phyloP scores from a whole-genome alignment of 2,329 filamentous ascomycete species.

The Apiospora aurea region DNA sequence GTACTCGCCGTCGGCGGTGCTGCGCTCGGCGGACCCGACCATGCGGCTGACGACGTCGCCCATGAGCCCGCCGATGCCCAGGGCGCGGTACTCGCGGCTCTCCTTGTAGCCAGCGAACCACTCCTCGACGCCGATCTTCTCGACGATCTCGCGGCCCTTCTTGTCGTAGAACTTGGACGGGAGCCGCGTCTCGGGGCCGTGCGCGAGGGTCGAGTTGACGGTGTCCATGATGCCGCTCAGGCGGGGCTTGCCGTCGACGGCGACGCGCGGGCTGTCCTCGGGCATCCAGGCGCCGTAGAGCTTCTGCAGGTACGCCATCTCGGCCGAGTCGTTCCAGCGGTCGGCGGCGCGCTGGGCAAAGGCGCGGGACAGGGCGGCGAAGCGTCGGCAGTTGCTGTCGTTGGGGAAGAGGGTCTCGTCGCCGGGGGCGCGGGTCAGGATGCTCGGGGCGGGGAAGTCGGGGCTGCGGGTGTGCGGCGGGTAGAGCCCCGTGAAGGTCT shows the following conservation, averaged over 20 bases:
- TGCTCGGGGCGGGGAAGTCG: conserved; percentile 66
- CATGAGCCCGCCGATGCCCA: conserved; percentile 85
- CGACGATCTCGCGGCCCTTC: conserved; percentile 71
- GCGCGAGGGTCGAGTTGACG: conserved; percentile 86
- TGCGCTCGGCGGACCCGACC: conserved; percentile 69
- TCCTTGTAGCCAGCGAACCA: conserved; percentile 92
- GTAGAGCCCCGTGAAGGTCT: conserved; percentile 78
- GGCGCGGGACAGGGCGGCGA: conserved; percentile 71
- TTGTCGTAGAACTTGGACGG: conserved; percentile 88
- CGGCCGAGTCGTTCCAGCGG: conserved; percentile 76
- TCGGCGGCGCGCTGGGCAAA: conserved; percentile 76
- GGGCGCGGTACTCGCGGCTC: conserved; percentile 82
- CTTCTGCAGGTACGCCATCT: conserved; percentile 84
- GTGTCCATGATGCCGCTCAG: conserved; percentile 94
- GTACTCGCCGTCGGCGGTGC: conserved; percentile 60
- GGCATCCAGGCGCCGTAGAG: conserved; percentile 89
- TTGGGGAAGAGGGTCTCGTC: conserved; percentile 86
- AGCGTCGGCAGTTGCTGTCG: conserved; percentile 75
- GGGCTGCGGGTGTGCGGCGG: conserved; percentile 56
- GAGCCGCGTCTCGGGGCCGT: conserved; percentile 79
- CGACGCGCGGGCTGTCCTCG: conserved; percentile 68
- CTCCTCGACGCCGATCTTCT: conserved; percentile 84
- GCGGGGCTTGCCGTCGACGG: conserved; percentile 83
- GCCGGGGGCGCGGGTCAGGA: conserved; percentile 67
- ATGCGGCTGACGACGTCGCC: conserved; percentile 84